Evolutionary conservation across 1,139 yeast species (phyloP).

Genomic region (Scheffersomyces segobiensis): DNA sequence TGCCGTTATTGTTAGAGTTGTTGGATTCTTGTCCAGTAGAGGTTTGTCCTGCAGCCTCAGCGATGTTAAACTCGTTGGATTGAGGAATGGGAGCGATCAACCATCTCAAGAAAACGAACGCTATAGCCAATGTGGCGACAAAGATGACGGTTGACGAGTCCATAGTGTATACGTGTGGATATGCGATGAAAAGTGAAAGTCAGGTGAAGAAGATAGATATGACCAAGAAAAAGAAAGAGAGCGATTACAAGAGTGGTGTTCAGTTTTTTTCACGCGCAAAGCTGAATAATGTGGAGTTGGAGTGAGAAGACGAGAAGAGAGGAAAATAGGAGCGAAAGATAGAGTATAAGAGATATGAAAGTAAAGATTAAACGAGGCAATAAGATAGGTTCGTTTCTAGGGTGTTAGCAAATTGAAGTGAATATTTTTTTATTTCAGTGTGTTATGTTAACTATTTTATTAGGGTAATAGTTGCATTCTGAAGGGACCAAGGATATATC

Average conservation of each 20-base stretch:
- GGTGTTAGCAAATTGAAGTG: too few species aligned
- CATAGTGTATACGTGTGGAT: constrained; percentile 27
- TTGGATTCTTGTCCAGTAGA: constrained; percentile 4
- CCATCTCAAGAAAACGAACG: constrained; percentile 62
- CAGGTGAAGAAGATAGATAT: background rate
- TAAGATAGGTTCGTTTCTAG: background rate
- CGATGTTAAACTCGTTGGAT: constrained; percentile 23
- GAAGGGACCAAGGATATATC: too few species aligned
- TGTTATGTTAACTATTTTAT: too few species aligned
- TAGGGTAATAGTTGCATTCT: too few species aligned
- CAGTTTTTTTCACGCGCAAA: background rate
- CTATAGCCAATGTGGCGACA: constrained; percentile 47
- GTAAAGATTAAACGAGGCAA: background rate
- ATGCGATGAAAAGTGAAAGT: background rate
- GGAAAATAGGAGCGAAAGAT: background rate
- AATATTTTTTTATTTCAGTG: too few species aligned
- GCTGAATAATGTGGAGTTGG: background rate
- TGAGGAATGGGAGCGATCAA: constrained; percentile 56
- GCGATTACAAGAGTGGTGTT: background rate
- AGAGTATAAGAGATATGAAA: background rate
- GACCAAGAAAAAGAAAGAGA: background rate
- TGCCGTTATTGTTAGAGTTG: constrained; percentile 15
- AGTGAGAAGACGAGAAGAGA: background rate
- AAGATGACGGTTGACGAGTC: constrained; percentile 56
- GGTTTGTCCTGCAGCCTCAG: constrained; percentile 13